Evolutionary conservation across 768 basidiomycete genomes (phyloP).

Genomic region (Boletus tylopilopsis): DNA sequence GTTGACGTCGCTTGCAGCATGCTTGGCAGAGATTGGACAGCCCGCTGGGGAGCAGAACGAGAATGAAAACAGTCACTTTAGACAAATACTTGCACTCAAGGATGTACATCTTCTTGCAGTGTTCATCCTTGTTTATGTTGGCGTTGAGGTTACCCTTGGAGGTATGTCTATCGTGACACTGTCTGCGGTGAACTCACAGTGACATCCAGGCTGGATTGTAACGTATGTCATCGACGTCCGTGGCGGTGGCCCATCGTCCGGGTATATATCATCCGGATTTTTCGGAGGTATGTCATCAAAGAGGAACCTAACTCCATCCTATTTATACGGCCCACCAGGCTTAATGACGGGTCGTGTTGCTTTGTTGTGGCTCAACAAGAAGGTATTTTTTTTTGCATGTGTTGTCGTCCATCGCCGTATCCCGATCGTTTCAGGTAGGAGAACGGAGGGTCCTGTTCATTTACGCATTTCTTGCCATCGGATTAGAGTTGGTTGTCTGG

Average conservation of each 20-base stretch:
- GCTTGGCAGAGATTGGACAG: conserved; percentile 52
- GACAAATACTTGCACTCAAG: conserved; percentile 49
- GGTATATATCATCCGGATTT: conserved; percentile 52
- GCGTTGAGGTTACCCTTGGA: conserved; percentile 55
- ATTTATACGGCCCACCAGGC: conserved; percentile 35
- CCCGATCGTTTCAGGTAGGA: conserved; percentile 38
- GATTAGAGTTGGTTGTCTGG: conserved; percentile 57
- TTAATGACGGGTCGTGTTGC: conserved; percentile 53
- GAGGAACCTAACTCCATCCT: neutral
- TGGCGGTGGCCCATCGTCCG: conserved; percentile 44
- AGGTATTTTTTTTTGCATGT: conserved; percentile 28
- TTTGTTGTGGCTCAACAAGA: conserved; percentile 54
- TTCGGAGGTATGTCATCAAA: conserved; percentile 42
- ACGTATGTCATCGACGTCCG: conserved; percentile 49
- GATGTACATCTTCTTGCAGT: conserved; percentile 61
- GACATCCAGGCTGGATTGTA: conserved; percentile 60
- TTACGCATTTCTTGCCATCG: conserved; percentile 50
- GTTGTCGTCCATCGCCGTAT: neutral
- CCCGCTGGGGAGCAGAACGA: conserved; percentile 33
- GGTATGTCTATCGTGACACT: conserved; percentile 22
- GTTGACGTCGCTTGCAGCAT: conserved; percentile 37
- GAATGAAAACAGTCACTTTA: conserved; percentile 37
- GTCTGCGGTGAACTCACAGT: neutral
- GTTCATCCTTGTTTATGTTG: conserved; percentile 66
- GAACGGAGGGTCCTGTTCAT: conserved; percentile 51